Evolutionary conservation across 202 grass and related monocot genomes (phyloP).

Genomic region (Bolboschoenoplectus hybrid): DNA sequence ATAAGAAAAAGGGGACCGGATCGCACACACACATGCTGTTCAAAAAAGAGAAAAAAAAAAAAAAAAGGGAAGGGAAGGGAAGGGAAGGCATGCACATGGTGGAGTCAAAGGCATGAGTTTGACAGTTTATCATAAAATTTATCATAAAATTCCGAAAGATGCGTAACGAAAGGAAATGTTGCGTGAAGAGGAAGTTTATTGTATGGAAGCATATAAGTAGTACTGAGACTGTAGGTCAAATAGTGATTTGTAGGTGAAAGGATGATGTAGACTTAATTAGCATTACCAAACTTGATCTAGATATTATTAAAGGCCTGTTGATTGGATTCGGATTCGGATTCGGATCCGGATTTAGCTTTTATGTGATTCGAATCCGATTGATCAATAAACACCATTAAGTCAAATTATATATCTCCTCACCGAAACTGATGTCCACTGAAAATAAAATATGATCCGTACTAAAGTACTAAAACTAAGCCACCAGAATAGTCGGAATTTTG

Average conservation of each 20-base stretch:
- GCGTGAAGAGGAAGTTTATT: constrained; percentile 34
- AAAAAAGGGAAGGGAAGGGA: no score
- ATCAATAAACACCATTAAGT: no score
- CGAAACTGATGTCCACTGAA: not conserved
- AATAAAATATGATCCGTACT: not conserved
- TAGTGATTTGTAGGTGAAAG: constrained; percentile 26
- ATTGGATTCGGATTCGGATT: not conserved
- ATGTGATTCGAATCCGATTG: not conserved
- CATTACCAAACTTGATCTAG: not conserved
- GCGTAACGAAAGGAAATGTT: constrained; percentile 26
- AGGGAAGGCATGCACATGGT: constrained; percentile 27
- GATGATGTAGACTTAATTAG: not conserved
- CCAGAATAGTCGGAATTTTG: no score
- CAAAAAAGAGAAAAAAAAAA: not conserved
- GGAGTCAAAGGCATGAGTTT: constrained; percentile 31
- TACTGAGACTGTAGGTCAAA: not conserved
- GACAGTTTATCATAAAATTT: constrained; percentile 5
- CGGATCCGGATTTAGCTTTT: not conserved
- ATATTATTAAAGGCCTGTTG: not conserved
- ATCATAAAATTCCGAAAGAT: constrained; percentile 22
- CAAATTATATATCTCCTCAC: not conserved
- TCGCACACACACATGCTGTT: constrained; percentile 13
- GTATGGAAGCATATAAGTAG: not conserved
- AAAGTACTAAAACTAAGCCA: not conserved
- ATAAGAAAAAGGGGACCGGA: not conserved